These are phyloP conservation scores for Blakeslea trispora DNA, from an alignment of 371 early-diverging fungal genomes.

Conservation along the genomic window DNA sequence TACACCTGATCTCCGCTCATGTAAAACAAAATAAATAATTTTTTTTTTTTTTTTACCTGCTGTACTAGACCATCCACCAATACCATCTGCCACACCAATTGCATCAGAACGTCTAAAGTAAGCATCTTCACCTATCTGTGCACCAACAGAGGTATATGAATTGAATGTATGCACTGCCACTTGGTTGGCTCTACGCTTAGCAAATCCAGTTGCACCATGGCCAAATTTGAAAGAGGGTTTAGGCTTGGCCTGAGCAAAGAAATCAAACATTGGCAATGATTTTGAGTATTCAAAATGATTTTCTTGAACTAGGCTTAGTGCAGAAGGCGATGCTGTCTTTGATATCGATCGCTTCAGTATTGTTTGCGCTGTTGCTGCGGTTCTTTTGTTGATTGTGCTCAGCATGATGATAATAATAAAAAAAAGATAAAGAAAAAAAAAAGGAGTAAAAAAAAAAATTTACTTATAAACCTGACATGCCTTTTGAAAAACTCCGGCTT, in stretches of 20 bases:
- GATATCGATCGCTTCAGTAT: too few species aligned
- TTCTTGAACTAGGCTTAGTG: neutral
- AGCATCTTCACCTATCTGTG: conserved; percentile 84
- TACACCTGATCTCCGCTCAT: conserved; percentile 10
- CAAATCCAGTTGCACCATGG: conserved; percentile 30
- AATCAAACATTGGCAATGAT: conserved; percentile 26
- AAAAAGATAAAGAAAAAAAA: too few species aligned
- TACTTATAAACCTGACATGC: too few species aligned
- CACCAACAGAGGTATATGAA: conserved; percentile 30
- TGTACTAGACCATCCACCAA: conserved; percentile 75
- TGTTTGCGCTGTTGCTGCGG: too few species aligned
- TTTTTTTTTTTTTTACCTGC: conserved; percentile 24
- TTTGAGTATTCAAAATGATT: conserved; percentile 3
- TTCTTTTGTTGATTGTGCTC: too few species aligned
- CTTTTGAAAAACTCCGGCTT: too few species aligned
- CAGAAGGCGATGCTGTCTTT: too few species aligned
- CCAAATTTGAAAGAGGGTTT: conserved; percentile 20
- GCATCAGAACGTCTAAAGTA: conserved; percentile 77
- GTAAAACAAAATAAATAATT: conserved; percentile 9
- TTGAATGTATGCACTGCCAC: conserved; percentile 4
- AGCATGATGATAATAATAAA: too few species aligned
- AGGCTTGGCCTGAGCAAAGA: conserved; percentile 24
- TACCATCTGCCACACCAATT: conserved; percentile 84
- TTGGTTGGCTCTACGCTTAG: conserved; percentile 18
- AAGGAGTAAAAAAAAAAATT: too few species aligned